phyloP scores from a whole-genome alignment of 495 filamentous ascomycete species.

The Mytilinidion resinicola region DNA sequence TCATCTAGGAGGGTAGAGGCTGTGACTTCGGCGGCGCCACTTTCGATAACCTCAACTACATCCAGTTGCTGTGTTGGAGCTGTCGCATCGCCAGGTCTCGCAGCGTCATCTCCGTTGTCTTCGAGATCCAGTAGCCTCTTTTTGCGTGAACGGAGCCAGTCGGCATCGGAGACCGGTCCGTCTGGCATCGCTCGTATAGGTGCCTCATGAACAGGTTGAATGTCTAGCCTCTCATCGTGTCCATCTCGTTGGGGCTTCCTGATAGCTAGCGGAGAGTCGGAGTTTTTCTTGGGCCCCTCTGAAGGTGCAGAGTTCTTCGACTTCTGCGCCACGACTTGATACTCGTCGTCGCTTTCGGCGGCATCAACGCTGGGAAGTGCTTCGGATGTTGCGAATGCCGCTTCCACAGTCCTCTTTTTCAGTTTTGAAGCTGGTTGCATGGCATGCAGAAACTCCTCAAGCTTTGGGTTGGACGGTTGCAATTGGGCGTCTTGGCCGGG shows the following conservation, averaged over 20 bases:
- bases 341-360: conserved; percentile 55
- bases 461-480: conserved; percentile 53
- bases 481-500: conserved; percentile 40
- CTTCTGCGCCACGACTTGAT: conserved; percentile 52
- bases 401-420: conserved; percentile 60
- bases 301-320: conserved; percentile 20
- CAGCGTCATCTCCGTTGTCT: conserved; percentile 45
- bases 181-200: neutral
- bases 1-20: neutral
- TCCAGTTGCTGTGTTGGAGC: no score
- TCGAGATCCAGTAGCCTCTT: conserved; percentile 83
- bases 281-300: neutral
- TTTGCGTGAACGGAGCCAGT: conserved; percentile 93
- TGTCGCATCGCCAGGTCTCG: neutral
- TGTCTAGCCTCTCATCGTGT: neutral
- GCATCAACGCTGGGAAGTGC: conserved; percentile 18
- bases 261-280: no score
- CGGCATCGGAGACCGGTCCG: conserved; percentile 59
- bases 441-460: conserved; percentile 79
- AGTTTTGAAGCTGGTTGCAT: conserved; percentile 66
- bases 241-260: neutral
- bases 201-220: conserved; percentile 3
- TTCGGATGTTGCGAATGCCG: conserved; percentile 27
- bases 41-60: neutral
- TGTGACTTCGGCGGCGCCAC: neutral